Percentiles rank a stretch among this genome's conserved stretches.
Conservation (phyloP, 2,329 filamentous ascomycete species). For the Erysiphe neolycopersici region DNA sequence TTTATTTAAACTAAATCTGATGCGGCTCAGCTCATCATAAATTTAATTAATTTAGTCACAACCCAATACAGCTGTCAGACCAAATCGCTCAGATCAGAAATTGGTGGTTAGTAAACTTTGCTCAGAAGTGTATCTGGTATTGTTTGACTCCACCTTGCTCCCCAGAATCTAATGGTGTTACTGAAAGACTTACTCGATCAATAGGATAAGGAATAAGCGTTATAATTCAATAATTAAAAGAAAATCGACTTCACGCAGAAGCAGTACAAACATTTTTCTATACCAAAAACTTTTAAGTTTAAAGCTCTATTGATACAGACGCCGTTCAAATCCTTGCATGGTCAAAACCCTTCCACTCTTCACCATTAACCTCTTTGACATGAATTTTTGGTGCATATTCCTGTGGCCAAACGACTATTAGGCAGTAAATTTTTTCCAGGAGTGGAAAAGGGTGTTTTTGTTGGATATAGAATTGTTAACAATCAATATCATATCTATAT, state of each 20-base stretch:
- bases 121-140: neutral
- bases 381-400: neutral
- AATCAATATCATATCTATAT: neutral
- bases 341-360: neutral
- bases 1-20: neutral
- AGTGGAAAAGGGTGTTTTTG: neutral
- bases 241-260: neutral
- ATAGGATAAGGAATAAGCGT: neutral
- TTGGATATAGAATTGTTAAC: neutral
- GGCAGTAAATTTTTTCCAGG: neutral
- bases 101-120: neutral
- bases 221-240: neutral
- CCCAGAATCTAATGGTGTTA: neutral
- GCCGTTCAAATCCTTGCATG: neutral
- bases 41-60: neutral
- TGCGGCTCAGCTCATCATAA: neutral
- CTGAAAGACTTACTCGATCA: neutral
- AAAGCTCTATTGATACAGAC: neutral
- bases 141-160: neutral
- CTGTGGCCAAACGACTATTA: neutral
- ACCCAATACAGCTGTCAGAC: neutral
- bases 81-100: neutral
- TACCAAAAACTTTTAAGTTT: neutral
- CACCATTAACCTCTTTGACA: neutral
- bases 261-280: neutral